Percentiles rank a stretch among this genome's conserved stretches.
Conservation (phyloP, 495 filamentous ascomycete species). For the Penicillium waksmanii region DNA sequence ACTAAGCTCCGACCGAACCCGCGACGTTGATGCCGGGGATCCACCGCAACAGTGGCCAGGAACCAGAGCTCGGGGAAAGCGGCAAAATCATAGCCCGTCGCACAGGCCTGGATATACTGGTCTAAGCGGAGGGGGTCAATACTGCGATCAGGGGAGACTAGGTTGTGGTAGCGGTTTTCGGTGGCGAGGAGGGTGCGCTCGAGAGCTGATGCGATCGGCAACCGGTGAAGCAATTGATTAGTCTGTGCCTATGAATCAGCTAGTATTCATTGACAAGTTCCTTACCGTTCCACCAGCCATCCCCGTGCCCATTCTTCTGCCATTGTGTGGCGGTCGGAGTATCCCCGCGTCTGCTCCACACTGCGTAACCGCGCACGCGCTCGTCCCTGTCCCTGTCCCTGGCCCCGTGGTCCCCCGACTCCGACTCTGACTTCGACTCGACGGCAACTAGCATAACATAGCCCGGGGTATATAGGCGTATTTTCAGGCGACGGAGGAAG, state of each 20-base stretch:
- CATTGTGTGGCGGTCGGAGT: no score
- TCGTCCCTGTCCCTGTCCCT: background rate
- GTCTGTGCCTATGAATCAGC: no score
- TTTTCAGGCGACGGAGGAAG: constrained; percentile 20
- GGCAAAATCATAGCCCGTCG: constrained; percentile 13
- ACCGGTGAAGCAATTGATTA: background rate
- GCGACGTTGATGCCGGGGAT: constrained; percentile 27
- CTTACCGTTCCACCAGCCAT: no score
- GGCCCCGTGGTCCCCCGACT: background rate
- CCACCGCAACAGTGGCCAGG: constrained; percentile 28
- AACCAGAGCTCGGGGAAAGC: constrained; percentile 15
- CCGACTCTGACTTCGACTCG: background rate
- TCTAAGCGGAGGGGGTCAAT: constrained; percentile 13
- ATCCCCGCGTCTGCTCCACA: no score
- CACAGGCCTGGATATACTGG: constrained; percentile 1
- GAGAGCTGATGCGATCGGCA: background rate
- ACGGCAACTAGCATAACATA: constrained; percentile 21
- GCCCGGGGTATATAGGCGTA: constrained; percentile 11
- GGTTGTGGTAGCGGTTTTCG: background rate
- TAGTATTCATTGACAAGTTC: no score
- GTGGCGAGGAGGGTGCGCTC: background rate
- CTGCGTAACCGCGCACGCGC: constrained; percentile 15
- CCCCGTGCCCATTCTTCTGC: no score
- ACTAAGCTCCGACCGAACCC: constrained; percentile 33
- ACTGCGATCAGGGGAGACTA: constrained; percentile 17